Evolutionary conservation across 2,329 filamentous ascomycete genomes (phyloP).

Genomic region (Pseudodiploospora longispora): DNA sequence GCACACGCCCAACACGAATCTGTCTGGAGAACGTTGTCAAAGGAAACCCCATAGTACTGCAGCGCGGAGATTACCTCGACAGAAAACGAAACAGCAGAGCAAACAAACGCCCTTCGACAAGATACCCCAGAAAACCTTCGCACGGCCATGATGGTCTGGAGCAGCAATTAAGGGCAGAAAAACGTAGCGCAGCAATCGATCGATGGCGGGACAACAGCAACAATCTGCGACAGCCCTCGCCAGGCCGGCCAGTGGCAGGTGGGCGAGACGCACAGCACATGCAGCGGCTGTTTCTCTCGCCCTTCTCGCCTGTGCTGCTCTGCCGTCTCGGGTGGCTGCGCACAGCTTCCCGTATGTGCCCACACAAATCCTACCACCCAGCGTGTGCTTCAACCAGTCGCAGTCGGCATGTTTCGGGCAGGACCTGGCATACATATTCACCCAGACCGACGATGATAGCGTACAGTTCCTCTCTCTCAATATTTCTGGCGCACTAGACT

Average conservation of each 20-base stretch:
- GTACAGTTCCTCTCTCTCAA: constrained; percentile 57
- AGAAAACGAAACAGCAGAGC: no score
- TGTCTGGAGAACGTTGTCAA: no score
- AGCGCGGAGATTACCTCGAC: no score
- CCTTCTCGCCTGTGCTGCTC: constrained; percentile 1
- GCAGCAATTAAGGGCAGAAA: neutral
- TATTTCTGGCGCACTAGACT: constrained; percentile 48
- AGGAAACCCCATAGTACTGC: no score
- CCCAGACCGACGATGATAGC: constrained; percentile 37
- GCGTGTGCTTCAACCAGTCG: constrained; percentile 34
- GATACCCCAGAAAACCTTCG: no score
- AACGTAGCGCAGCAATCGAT: constrained; percentile 1
- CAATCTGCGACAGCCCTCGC: no score
- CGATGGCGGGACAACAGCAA: constrained; percentile 5
- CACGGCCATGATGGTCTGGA: no score
- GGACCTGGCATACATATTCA: constrained; percentile 62
- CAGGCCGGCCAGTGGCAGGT: neutral
- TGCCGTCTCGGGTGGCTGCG: constrained; percentile 17
- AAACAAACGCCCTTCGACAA: no score
- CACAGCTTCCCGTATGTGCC: constrained; percentile 66
- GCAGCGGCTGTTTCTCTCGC: neutral
- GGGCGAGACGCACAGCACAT: no score
- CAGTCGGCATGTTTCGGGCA: constrained; percentile 20
- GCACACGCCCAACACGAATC: no score
- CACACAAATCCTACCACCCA: constrained; percentile 58